These are phyloP conservation scores for Vaccinium vitisidaea DNA, from an alignment of 148 eudicot genomes.

Conservation along the genomic window DNA sequence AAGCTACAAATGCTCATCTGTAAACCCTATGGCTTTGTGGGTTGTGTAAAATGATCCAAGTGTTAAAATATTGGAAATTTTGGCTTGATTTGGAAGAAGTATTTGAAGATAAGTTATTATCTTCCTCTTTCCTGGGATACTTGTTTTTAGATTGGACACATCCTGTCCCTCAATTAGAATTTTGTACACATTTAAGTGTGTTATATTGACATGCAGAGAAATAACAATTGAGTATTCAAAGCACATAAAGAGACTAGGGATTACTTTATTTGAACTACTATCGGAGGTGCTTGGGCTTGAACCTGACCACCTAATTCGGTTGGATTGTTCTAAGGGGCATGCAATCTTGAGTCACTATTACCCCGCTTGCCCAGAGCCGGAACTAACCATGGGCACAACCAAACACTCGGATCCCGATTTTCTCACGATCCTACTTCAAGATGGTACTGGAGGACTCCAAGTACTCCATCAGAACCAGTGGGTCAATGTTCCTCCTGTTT, in stretches of 20 bases:
- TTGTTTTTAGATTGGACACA: not conserved
- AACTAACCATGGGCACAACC: slow-evolving; percentile 37
- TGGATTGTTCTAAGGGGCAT: slow-evolving; percentile 25
- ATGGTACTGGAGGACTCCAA: slow-evolving; percentile 46
- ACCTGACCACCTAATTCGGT: slow-evolving; percentile 7
- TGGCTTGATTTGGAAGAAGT: not conserved
- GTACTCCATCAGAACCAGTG: slow-evolving; percentile 40
- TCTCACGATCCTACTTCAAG: slow-evolving; percentile 41
- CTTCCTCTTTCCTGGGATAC: not conserved
- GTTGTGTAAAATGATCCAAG: not conserved
- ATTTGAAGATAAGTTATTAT: not conserved
- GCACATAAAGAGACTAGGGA: slow-evolving; percentile 15
- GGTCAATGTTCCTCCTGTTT: slow-evolving; percentile 41
- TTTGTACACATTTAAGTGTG: not conserved
- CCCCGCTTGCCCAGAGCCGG: slow-evolving; percentile 57
- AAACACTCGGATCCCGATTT: slow-evolving; percentile 38
- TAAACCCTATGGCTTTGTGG: not conserved
- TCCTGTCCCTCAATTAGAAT: not conserved
- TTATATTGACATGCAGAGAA: slow-evolving; percentile 10
- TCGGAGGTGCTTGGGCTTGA: slow-evolving; percentile 27
- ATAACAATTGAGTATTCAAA: slow-evolving; percentile 15
- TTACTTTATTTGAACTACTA: slow-evolving; percentile 19
- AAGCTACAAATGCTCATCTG: not conserved
- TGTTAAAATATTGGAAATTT: not conserved
- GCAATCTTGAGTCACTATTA: slow-evolving; percentile 37